phyloP scores from a whole-genome alignment of 2,329 filamentous ascomycete species.

The Periconia sp. region DNA sequence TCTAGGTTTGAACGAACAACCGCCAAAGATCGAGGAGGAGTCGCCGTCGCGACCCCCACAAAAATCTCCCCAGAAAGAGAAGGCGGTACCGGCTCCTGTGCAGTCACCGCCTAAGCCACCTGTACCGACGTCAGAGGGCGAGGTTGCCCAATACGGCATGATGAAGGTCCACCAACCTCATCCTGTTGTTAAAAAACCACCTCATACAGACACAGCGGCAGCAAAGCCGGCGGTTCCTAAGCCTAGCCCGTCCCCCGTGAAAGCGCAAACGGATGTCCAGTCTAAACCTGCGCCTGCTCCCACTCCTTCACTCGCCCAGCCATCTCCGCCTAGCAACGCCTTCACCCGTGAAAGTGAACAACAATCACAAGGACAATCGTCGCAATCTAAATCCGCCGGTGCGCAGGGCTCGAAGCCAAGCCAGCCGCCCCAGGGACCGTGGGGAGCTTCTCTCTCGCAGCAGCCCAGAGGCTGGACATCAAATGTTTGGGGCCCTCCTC shows the following conservation, averaged over 20 bases:
- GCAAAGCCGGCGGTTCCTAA: constrained; percentile 21
- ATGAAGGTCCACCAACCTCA: constrained; percentile 67
- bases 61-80: constrained; percentile 53
- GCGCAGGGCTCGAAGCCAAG: constrained; percentile 25
- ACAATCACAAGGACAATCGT: constrained; percentile 18
- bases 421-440: constrained; percentile 31
- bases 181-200: constrained; percentile 52
- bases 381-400: constrained; percentile 24
- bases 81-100: constrained; percentile 40
- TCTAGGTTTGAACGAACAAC: constrained; percentile 62
- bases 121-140: constrained; percentile 62
- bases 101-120: constrained; percentile 63
- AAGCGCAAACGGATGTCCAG: constrained; percentile 25
- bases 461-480: constrained; percentile 34
- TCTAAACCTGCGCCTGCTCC: constrained; percentile 24
- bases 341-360: constrained; percentile 28
- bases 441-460: constrained; percentile 31
- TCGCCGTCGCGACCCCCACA: constrained; percentile 41
- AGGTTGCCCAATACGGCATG: constrained; percentile 66
- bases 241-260: constrained; percentile 26
- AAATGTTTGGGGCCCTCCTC: constrained; percentile 79
- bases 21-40: constrained; percentile 43
- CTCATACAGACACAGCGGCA: constrained; percentile 21
- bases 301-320: constrained; percentile 22
- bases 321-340: constrained; percentile 23